Base-by-base conservation (phyloP, 2,329 filamentous ascomycete species). In the Paraphaeosphaeria sporulosa region DNA sequence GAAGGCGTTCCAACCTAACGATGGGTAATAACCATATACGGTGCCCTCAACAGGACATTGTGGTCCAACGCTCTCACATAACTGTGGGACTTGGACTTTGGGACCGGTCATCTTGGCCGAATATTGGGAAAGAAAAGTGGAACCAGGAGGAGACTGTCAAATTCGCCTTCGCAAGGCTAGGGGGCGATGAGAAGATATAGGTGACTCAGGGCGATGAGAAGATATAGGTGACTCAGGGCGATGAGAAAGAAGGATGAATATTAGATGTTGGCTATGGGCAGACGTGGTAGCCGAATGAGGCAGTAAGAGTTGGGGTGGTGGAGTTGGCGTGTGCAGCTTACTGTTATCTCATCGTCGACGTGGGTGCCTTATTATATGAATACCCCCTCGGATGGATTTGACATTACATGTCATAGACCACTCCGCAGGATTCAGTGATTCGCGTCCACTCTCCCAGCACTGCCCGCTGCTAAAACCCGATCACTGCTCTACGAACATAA, bases 11-110 rank as follows among this genome's bases (percentile, higher is more conserved):
- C 80, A 83, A 4, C 75, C 77, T 0, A 85, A 71, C 30, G 73
- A 79, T 0, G 85, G 85, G 44, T 81, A 76, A 70, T 87, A 87
- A 40, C 82, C 80, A 64, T 86, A 85, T n/a, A 80, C 79, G 0
- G 81, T 83, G 2, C 73, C 76, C 49, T 80, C 69, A 23, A 84
- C 78, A 0, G 82, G 79, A 60, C 83, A 85, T 2, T 64, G 58
- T 25, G 65, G 60, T 7, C 49, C 44, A 4, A 70, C 63, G 10
- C 53, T 34, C n/a, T 55, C 59, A 44, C 69, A 70, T 21, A 42
- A 61, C 2, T 55, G 47, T 10, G 66, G 61, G 19, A 64, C 62
- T 15, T 58, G 12, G 25, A 58, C 47, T 38, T 58, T 56, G 19
- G 64, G 59, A 6, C 19, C 32, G 25, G 36, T 30, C 50, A 53